Base-by-base conservation (phyloP, 345 rosid species). In the Salix dunnii region DNA sequence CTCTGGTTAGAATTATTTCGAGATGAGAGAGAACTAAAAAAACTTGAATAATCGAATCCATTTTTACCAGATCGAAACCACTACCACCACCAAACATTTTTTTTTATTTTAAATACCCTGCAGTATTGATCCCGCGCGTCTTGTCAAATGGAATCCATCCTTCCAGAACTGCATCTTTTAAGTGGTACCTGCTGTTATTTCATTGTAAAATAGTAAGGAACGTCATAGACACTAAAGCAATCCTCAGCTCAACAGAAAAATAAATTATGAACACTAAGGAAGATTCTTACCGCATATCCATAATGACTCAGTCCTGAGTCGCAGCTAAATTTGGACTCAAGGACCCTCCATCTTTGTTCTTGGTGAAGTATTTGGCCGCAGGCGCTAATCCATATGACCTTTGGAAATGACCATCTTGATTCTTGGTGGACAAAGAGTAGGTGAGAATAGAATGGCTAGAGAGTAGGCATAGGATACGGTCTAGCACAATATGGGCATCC, bases 401-500 rank as follows among this genome's bases (percentile, higher is more conserved):
- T 6, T 62, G 67, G 67, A 16, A 12, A 9, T 27, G 20, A 28
- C 31, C 30, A 11, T 62, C 67, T 35, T 23, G 31, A 12, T 10
- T 43, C 71, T 48, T 48, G 51, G 51, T 48, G 51, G 51, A 48
- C 51, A 20, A 17, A 6, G 48, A n/a, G 69, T 23, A 77, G 18
- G 48, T 64, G 3, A 88, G 81, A 68, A 90, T 72, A 55, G 83
- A 84, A 67, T 86, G 76, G 80, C 89, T 85, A 3, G 89, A 90
- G 31, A 90, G 77, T 17, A 86, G 77, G 21, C 89, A 79, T 38
- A 90, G 81, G 83, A 87, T 85, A 33, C 88, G 84, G 40, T 89
- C 91, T 10, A 86, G 66, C 64, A 89, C 25, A 66, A 79, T 66
- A 0, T 90, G 74, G 0, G 94, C 90, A 1, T 77, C 87, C 0